Evolutionary conservation across 768 basidiomycete genomes (phyloP).

Genomic region (Pisolithus tinctorius): DNA sequence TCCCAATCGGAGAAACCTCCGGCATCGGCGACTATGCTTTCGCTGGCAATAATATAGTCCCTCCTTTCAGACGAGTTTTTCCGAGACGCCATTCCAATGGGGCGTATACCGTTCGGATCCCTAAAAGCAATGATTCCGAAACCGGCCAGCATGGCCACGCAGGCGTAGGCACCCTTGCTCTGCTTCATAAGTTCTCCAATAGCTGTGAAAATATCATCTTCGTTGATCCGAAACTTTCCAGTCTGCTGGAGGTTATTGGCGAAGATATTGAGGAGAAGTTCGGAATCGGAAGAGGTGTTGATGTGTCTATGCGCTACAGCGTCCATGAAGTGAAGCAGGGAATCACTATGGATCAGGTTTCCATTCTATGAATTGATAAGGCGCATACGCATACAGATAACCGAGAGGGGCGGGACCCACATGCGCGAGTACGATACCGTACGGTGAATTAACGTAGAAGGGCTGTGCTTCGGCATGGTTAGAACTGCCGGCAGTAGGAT

Average conservation of each 20-base stretch:
- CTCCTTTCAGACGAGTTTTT: slow-evolving; percentile 43
- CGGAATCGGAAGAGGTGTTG: slow-evolving; percentile 98
- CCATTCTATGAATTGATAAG: slow-evolving; percentile 63
- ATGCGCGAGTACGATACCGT: slow-evolving; percentile 97
- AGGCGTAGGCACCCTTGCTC: slow-evolving; percentile 91
- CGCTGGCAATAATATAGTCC: slow-evolving; percentile 90
- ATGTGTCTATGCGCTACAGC: slow-evolving; percentile 96
- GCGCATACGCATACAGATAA: not conserved
- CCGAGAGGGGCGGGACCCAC: slow-evolving; percentile 39
- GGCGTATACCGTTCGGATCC: slow-evolving; percentile 96
- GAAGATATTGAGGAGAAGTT: slow-evolving; percentile 94
- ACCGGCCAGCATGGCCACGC: slow-evolving; percentile 97
- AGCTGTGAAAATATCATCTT: slow-evolving; percentile 97
- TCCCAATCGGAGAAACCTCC: slow-evolving; percentile 89
- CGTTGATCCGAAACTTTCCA: slow-evolving; percentile 98
- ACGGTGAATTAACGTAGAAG: slow-evolving; percentile 99
- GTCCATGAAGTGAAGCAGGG: slow-evolving; percentile 90
- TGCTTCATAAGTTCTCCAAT: slow-evolving; percentile 84
- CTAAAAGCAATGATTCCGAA: slow-evolving; percentile 98
- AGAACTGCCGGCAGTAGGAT: slow-evolving; percentile 96
- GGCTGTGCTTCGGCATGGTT: slow-evolving; percentile 97
- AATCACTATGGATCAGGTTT: slow-evolving; percentile 88
- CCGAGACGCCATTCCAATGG: slow-evolving; percentile 79
- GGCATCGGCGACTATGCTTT: slow-evolving; percentile 95
- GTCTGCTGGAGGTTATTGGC: slow-evolving; percentile 97